phyloP scores from a whole-genome alignment of 805 yeast species.

The Pichia sporocuriosa region DNA sequence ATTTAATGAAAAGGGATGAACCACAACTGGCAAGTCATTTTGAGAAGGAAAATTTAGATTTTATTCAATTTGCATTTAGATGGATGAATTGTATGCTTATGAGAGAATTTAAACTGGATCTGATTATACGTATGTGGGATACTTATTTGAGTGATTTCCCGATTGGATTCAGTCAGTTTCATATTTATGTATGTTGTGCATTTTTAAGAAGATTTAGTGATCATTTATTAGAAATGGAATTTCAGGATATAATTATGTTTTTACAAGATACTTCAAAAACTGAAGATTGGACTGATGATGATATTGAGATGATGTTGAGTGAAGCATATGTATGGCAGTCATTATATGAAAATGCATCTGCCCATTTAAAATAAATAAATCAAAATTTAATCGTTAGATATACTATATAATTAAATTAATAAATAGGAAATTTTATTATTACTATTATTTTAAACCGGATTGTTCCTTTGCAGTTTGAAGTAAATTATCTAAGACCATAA shows the following conservation, averaged over 20 bases:
- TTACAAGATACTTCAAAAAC: conserved; percentile 84
- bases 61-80: conserved; percentile 89
- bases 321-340: conserved; percentile 98
- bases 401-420: not conserved
- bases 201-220: conserved; percentile 83
- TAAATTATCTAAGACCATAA: conserved; percentile 85
- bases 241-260: conserved; percentile 89
- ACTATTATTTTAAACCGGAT: conserved; percentile 12
- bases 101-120: conserved; percentile 78
- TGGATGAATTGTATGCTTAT: conserved; percentile 98
- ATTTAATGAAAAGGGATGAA: conserved; percentile 76
- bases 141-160: conserved; percentile 76
- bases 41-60: conserved; percentile 78
- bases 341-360: conserved; percentile 80
- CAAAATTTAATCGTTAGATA: not conserved
- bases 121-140: conserved; percentile 96
- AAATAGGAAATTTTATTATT: not conserved
- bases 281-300: conserved; percentile 75
- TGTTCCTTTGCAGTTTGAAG: conserved; percentile 56
- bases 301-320: conserved; percentile 83
- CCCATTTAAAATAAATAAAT: conserved; percentile 52
- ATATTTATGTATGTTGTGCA: conserved; percentile 96
- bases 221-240: conserved; percentile 75
- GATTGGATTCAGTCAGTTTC: conserved; percentile 83
- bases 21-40: conserved; percentile 65